Evolutionary conservation across 1,284 basidiomycete species (phyloP).

Genomic region (Leucoagaricus sp.): DNA sequence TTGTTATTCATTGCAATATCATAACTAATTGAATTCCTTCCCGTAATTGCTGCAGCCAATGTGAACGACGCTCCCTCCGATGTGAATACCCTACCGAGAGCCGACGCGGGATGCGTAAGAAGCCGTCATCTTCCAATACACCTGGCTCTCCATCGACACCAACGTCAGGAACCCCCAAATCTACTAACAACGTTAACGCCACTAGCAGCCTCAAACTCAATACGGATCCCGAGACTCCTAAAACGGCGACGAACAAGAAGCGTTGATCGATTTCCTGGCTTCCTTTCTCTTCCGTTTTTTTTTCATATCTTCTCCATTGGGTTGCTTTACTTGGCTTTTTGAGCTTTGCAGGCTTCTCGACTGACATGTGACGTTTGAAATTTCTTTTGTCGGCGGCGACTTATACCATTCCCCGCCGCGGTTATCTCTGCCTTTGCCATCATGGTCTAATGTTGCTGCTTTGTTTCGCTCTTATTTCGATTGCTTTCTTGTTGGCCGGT

Average conservation of each 20-base stretch:
- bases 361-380: background rate
- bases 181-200: background rate
- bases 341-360: background rate
- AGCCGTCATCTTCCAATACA: conserved; percentile 28
- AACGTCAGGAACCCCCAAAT: background rate
- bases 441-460: background rate
- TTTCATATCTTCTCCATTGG: background rate
- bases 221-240: conserved; percentile 4
- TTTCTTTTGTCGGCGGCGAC: background rate
- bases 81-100: conserved; percentile 64
- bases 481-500: background rate
- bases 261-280: conserved; percentile 7
- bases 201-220: background rate
- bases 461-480: background rate
- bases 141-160: conserved; percentile 4
- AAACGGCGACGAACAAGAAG: conserved; percentile 11
- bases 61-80: conserved; percentile 53
- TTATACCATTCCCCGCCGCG: background rate
- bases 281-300: background rate
- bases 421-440: background rate
- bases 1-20: conserved; percentile 16
- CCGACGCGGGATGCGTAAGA: conserved; percentile 59
- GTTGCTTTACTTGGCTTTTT: background rate
- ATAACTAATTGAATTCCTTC: conserved; percentile 16
- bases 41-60: conserved; percentile 48